Evolutionary conservation across 2,329 filamentous ascomycete genomes (phyloP).

Genomic region (Trichoderma sp.): DNA sequence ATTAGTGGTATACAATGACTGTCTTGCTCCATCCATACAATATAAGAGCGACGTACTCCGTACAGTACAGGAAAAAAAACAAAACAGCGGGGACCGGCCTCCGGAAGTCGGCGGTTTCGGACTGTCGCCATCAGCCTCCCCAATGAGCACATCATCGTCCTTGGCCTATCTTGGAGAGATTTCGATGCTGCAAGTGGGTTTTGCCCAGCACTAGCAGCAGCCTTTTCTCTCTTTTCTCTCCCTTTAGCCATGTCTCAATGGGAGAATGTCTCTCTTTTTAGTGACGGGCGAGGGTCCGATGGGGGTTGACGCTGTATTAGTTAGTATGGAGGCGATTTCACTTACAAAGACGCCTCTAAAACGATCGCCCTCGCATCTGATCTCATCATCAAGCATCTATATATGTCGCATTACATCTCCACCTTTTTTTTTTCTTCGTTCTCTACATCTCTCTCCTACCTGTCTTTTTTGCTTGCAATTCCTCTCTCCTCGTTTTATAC

Average conservation of each 20-base stretch:
- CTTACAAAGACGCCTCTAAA: neutral
- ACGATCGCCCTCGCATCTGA: neutral
- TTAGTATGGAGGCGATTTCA: neutral
- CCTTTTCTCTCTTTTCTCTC: neutral
- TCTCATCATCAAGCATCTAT: neutral
- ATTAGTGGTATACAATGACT: too few relatives aligned
- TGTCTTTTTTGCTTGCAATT: neutral
- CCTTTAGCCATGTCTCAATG: neutral
- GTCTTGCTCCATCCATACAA: too few relatives aligned
- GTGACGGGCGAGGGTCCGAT: slow-evolving; percentile 8
- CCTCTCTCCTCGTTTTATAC: neutral
- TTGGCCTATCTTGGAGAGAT: neutral
- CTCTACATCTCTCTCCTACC: neutral
- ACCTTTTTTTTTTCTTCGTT: neutral
- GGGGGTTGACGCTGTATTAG: neutral
- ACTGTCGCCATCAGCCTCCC: slow-evolving; percentile 27
- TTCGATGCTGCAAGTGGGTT: neutral
- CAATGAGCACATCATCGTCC: slow-evolving; percentile 19
- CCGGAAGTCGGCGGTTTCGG: slow-evolving; percentile 22
- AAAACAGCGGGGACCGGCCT: neutral
- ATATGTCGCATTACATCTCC: neutral
- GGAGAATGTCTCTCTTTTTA: neutral
- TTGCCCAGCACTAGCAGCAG: neutral
- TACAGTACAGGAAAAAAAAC: neutral
- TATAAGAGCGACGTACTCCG: too few relatives aligned